A percentile compares a stretch with the other conserved stretches of the same genome.
Evolutionary conservation across 306 rosid genomes (phyloP).

Genomic region (Arachis hypogaea): DNA sequence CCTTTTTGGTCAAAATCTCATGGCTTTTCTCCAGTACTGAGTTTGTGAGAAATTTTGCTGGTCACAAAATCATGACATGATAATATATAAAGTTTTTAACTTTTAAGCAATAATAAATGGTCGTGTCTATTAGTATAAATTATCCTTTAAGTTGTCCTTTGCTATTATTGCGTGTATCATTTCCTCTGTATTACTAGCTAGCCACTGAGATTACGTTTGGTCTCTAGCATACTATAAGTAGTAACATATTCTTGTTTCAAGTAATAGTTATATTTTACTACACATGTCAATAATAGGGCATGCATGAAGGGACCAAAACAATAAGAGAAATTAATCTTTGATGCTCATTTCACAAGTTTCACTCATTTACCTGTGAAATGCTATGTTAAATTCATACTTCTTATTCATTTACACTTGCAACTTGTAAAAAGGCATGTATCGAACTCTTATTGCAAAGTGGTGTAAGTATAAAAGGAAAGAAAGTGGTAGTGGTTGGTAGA

Average conservation of each 20-base stretch:
- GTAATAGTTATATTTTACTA: too few species aligned
- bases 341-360: too few species aligned
- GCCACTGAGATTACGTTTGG: background rate
- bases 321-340: too few species aligned
- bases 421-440: conserved; percentile 70
- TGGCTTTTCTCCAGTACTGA: background rate
- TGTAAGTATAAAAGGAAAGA: conserved; percentile 73
- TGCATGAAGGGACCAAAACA: too few species aligned
- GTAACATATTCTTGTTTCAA: too few species aligned
- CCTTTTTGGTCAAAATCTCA: background rate
- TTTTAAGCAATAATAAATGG: background rate
- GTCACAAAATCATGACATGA: background rate
- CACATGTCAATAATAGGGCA: too few species aligned
- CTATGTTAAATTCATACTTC: conserved; percentile 4
- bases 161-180: background rate
- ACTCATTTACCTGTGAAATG: background rate
- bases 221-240: too few species aligned
- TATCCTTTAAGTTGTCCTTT: too few species aligned
- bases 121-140: too few species aligned
- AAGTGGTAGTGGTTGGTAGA: conserved; percentile 89
- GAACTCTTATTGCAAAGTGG: conserved; percentile 85
- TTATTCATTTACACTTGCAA: conserved; percentile 7
- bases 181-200: background rate
- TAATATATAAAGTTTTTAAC: too few species aligned
- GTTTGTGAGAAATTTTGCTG: background rate